Percentiles rank a stretch among this genome's conserved stretches.
Conservation (phyloP, 2,329 filamentous ascomycete species). For the Arthrobotrys megalospora region DNA sequence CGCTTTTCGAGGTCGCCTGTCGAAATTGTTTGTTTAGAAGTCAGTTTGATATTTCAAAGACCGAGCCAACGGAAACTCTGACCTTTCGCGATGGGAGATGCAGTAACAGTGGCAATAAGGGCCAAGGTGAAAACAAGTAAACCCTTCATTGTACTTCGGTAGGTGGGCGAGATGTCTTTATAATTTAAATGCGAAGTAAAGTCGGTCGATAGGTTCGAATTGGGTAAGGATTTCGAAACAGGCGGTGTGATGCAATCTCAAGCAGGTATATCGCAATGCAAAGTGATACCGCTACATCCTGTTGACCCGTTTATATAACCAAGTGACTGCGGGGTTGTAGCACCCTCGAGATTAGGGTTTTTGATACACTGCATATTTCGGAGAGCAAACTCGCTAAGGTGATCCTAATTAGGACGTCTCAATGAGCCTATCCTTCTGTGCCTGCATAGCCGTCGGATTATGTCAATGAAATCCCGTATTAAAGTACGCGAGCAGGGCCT, state of each 20-base stretch:
- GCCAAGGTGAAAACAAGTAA: neutral
- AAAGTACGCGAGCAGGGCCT: neutral
- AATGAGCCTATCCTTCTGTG: neutral
- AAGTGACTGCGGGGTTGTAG: neutral
- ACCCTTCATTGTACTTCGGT: neutral
- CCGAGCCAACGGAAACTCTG: neutral
- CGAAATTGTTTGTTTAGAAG: neutral
- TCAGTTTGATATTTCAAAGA: neutral
- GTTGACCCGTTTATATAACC: neutral
- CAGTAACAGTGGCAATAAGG: conserved; percentile 1
- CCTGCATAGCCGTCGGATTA: conserved; percentile 9
- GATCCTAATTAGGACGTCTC: neutral
- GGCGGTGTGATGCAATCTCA: neutral
- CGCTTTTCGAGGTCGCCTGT: conserved; percentile 32
- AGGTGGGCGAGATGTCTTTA: neutral
- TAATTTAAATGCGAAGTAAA: neutral
- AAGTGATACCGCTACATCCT: neutral
- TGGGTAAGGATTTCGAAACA: neutral
- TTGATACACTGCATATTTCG: neutral
- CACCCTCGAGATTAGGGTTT: neutral
- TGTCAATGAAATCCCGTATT: neutral
- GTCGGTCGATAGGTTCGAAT: neutral
- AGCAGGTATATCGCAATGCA: neutral
- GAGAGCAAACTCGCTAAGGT: neutral
- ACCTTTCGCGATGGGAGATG: conserved; percentile 4